A percentile compares a stretch with the other conserved stretches of the same genome.
Conservation (phyloP, 2,329 filamentous ascomycete genomes). For the Pseudogymnoascus sp. region DNA sequence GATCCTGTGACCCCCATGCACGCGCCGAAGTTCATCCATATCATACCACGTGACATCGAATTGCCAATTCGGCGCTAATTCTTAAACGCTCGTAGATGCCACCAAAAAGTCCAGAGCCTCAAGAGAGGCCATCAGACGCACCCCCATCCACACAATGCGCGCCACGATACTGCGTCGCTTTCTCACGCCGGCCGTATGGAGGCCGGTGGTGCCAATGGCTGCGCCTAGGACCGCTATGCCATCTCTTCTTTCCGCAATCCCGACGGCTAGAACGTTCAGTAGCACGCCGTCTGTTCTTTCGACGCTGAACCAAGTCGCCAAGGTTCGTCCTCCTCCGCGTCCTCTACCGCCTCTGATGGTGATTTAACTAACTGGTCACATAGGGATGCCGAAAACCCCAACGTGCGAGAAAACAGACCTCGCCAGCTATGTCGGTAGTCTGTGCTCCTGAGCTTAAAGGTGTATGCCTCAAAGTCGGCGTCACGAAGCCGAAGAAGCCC, state of each 20-base stretch:
- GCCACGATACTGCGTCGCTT: constrained; percentile 19
- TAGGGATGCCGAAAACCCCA: constrained; percentile 70
- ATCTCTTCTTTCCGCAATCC: constrained; percentile 4
- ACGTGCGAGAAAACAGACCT: constrained; percentile 76
- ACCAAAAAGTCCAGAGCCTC: constrained; percentile 9
- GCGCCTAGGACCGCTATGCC: background rate
- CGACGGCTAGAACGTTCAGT: constrained; percentile 22
- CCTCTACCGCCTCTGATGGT: background rate
- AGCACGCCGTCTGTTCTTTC: constrained; percentile 23
- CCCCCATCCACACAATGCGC: constrained; percentile 2
- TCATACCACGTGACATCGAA: background rate
- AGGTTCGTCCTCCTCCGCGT: constrained; percentile 14
- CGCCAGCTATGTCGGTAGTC: constrained; percentile 68
- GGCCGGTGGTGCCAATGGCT: constrained; percentile 11
- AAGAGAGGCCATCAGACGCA: background rate
- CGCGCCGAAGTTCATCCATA: background rate
- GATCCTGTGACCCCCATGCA: background rate
- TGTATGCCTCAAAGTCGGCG: constrained; percentile 89
- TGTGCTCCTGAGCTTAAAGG: constrained; percentile 81
- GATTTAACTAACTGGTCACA: background rate
- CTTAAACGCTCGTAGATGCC: background rate
- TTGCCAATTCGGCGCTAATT: background rate
- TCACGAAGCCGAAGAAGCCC: constrained; percentile 95
- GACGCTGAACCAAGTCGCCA: constrained; percentile 27
- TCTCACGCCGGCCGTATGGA: constrained; percentile 20